These are phyloP conservation scores for Fragilaria crotonensis DNA, from an alignment of 108 stramenopile species.

Conservation along the genomic window DNA sequence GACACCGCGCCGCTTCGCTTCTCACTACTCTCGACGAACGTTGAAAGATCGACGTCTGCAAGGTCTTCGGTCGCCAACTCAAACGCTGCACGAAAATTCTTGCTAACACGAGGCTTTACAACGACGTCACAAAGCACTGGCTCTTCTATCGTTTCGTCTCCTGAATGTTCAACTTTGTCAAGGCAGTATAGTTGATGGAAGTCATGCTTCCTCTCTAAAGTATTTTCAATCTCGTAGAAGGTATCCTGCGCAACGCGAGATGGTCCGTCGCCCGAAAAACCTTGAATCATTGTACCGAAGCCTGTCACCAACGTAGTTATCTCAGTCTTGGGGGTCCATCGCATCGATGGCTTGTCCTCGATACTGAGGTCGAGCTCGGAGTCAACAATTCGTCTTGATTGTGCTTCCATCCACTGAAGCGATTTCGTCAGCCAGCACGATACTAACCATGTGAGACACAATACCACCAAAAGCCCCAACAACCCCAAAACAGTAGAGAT, in stretches of 20 bases:
- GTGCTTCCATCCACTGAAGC: conserved; percentile 43
- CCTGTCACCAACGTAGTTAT: conserved; percentile 25
- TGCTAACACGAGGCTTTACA: no score
- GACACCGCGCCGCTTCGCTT: no score
- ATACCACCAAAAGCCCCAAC: conserved; percentile 20
- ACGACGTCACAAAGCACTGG: no score
- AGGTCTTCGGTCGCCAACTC: no score
- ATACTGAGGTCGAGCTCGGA: background rate
- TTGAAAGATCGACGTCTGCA: no score
- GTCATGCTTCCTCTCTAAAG: conserved; percentile 25
- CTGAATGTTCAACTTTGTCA: background rate
- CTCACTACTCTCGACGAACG: no score
- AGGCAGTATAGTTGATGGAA: conserved; percentile 18
- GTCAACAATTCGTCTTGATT: conserved; percentile 33
- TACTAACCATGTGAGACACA: conserved; percentile 22
- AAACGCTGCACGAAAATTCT: no score
- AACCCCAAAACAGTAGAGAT: conserved; percentile 22
- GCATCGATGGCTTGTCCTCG: background rate
- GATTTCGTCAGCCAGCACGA: conserved; percentile 32
- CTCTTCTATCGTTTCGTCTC: background rate
- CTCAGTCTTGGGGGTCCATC: conserved; percentile 42
- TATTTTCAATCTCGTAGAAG: conserved; percentile 20
- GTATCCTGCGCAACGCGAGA: conserved; percentile 11
- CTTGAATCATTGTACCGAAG: conserved; percentile 21
- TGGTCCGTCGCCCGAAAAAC: conserved; percentile 27